Evolutionary conservation across 1,284 basidiomycete species (phyloP), one percentile per base, ranked within the genome.

Genomic region (Puccinia polysora): DNA sequence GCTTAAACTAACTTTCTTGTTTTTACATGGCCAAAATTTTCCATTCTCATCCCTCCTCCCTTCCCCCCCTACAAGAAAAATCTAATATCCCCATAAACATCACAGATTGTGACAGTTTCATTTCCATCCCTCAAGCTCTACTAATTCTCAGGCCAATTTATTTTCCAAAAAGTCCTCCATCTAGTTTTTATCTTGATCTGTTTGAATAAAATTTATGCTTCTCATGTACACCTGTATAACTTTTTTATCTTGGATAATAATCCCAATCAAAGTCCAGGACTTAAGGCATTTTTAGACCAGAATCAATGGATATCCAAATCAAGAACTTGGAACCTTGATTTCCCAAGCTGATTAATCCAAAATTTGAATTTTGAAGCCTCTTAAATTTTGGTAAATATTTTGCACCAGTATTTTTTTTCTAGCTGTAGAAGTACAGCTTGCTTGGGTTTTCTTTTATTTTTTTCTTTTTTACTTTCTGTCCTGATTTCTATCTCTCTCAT

Each of bases 311-410:
- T 99, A 75, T 80, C 84, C 59, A 84, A 84, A 73, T 85, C 86
- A 62, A 89, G 91, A 84, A 86, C 87, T 78, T 85, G 88, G 78
- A 89, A 91, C 75, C 87, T 92, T 56, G 87, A 90, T 76, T 91
- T 96, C 86, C 88, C 86, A 12, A 86, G 85, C 76, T 98, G 94
- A 90, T 89, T 98, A 59, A 85, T 88, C 63, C 85, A 89, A 77
- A 87, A 97, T 32, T 94, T 91, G 87, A 87, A 85, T 64, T 95
- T 92, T 91, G 47, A 15, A 63, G 5, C 23, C 23, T 23, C 38
- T 43, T 14, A 4, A n/a, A n/a, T n/a, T n/a, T n/a, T n/a, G n/a
- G n/a, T 55, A n/a, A 23, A 15, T n/a, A 6, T 6, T 18, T 15
- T n/a, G 18, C 18, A 4, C 5, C 15, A 49, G 25, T 23, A 15